Base-by-base conservation (phyloP, 2,329 filamentous ascomycete genomes). In the Pseudogymnoascus sp. region DNA sequence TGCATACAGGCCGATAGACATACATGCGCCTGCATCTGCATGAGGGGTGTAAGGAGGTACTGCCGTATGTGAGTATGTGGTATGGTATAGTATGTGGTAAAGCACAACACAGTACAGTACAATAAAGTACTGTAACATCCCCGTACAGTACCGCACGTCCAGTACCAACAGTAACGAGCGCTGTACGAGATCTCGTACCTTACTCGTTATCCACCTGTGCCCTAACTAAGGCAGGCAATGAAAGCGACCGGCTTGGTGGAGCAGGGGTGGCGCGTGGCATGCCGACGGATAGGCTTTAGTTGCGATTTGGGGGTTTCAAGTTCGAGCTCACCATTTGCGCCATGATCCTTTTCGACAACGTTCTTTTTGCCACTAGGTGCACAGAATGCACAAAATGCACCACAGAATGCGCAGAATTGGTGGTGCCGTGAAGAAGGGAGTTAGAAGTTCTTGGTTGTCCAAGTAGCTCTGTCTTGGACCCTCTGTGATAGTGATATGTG, bases 11-110 rank as follows among this genome's bases (percentile, higher is more conserved):
- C 46, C 46, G 46, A 53, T 31, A 31, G 46, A 31, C 46, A 53
- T 53, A 53, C 46, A 53, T 53, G 46, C 46, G 46, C 46, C 46
- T 53, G 46, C 46, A 53, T 53, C 46, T 53, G 46, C 46, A 53
- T 12, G 3, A 53, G 14, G 24, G 46, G 40, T 19, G 19, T 19
- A 19, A 19, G 22, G 2, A 7, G 38, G 19, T 53, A 16, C 26
- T 53, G 5, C 26, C 12, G 24, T 53, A 16, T 4, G 14, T 19
- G 46, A 16, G 46, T 28, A 10, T 33, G 28, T 28, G n/a, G 14
- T 8, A 28, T 10, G 7, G 41, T 26, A 28, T 19, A 50, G 19
- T 33, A 33, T 26, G 28, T n/a, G n/a, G 14, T 8, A 28, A 6
- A 14, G 41, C n/a, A 28, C 11, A 50, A 2, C 10, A 22, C 6